phyloP scores from a whole-genome alignment of 345 rosid species.

The Rhodamnia argentea region DNA sequence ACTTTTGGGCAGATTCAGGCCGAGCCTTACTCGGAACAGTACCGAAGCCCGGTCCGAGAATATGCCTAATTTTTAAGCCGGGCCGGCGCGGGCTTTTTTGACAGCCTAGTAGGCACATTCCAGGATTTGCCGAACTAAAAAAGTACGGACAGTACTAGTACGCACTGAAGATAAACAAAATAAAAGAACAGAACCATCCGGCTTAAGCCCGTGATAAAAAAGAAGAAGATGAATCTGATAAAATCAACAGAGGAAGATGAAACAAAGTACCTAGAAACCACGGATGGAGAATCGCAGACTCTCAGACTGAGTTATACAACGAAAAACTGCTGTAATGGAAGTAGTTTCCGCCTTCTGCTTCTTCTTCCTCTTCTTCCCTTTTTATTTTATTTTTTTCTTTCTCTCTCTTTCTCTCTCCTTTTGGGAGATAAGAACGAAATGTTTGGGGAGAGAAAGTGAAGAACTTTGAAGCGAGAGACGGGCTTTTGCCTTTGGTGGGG shows the following conservation, averaged over 20 bases:
- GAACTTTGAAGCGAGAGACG: not conserved
- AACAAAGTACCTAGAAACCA: not conserved
- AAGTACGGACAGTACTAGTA: not conserved
- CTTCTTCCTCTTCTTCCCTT: no score
- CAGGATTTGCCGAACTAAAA: not conserved
- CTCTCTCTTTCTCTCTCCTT: not conserved
- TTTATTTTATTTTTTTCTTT: rapidly evolving
- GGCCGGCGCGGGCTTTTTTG: no score
- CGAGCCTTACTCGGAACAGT: no score
- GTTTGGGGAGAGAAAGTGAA: not conserved
- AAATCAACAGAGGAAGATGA: not conserved
- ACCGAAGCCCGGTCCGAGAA: no score
- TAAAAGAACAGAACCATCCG: not conserved
- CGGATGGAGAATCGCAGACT: not conserved
- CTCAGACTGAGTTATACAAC: not conserved
- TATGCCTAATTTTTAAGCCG: no score
- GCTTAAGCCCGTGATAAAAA: not conserved
- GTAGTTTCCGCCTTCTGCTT: not conserved
- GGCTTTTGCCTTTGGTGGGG: not conserved
- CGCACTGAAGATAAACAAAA: not conserved
- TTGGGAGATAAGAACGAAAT: not conserved
- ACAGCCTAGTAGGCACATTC: no score
- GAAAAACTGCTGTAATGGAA: not conserved
- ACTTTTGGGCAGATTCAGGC: no score
- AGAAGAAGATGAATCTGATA: not conserved